Evolutionary conservation across 345 rosid genomes (phyloP), one percentile per base, ranked within the genome.

Genomic region (Syzygium grande): DNA sequence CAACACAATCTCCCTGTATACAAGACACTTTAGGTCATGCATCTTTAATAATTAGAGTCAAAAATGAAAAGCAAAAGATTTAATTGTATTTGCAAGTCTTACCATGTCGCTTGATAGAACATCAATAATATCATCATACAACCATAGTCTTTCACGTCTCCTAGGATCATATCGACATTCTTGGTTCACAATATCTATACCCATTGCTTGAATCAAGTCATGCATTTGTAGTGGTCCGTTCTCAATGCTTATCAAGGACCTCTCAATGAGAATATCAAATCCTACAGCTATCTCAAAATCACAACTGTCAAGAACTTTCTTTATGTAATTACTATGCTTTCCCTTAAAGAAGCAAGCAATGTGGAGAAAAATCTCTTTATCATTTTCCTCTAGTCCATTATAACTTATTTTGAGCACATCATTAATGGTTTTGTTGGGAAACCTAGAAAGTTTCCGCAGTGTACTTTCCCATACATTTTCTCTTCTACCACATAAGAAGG

Each of bases 1-100:
- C 77, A 6, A 0, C 2, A n/a, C 38, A 63, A 0, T 63, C 5
- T 63, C 38, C 38, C 77, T 63, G 16, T 2, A 13, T n/a, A 14
- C 29, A 0, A 19, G 9, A 29, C 9, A 63, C 4, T 14, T n/a
- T 63, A 3, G 19, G 38, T 63, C 13, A 13, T n/a, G 73, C 73
- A 63, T n/a, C 1, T 63, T 63, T 15, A 61, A 2, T 63, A n/a
- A 63, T n/a, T 29, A 13, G 9, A n/a, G 73, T 14, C 4, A n/a
- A 63, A 63, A 17, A 63, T 14, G 14, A 0, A 30, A 2, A n/a
- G 38, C 19, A n/a, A 0, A n/a, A 56, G 5, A 53, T 56, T 22
- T 56, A 4, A 56, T 23, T 0, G 2, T 56, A 56, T 21, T 56
- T 4, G 0, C 61, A 56, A 56, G 27, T 56, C n/a, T 56, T 56